phyloP scores from a whole-genome alignment of 371 early-diverging fungal genomes.

The Apophysomyces ossiformis region DNA sequence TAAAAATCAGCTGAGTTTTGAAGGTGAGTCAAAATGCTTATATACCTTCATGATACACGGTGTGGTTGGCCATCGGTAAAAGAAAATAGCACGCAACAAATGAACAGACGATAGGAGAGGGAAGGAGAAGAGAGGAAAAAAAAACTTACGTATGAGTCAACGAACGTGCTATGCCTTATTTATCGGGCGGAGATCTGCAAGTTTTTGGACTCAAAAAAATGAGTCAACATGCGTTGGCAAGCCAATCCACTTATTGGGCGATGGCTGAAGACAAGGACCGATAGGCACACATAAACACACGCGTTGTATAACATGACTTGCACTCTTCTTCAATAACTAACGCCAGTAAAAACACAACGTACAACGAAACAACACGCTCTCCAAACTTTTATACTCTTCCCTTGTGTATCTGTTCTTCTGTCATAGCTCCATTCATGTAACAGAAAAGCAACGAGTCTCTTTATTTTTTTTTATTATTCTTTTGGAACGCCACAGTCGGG shows the following conservation, averaged over 20 bases:
- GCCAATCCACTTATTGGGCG: too few species aligned
- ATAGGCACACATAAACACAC: background rate
- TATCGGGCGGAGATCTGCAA: slow-evolving; percentile 7
- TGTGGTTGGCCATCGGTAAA: slow-evolving; percentile 12
- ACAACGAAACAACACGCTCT: too few species aligned
- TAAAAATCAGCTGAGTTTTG: background rate
- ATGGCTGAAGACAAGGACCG: too few species aligned
- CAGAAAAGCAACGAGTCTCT: too few species aligned
- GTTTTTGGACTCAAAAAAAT: background rate
- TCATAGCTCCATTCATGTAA: too few species aligned
- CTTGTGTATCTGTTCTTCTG: too few species aligned
- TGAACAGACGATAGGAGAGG: background rate
- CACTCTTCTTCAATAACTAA: background rate
- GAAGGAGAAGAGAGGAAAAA: background rate
- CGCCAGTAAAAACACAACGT: too few species aligned
- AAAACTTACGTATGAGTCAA: background rate
- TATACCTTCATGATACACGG: slow-evolving; percentile 23
- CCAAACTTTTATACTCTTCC: too few species aligned
- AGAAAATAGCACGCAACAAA: background rate
- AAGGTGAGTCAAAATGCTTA: background rate
- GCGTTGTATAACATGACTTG: background rate
- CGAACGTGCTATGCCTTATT: background rate
- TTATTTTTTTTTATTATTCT: too few species aligned
- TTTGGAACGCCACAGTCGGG: too few species aligned
- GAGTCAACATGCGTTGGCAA: slow-evolving; percentile 8